A percentile compares a stretch with the other conserved stretches of the same genome.
These are phyloP conservation scores for Astraeus odoratus DNA, from an alignment of 768 basidiomycete genomes.

Conservation along the genomic window DNA sequence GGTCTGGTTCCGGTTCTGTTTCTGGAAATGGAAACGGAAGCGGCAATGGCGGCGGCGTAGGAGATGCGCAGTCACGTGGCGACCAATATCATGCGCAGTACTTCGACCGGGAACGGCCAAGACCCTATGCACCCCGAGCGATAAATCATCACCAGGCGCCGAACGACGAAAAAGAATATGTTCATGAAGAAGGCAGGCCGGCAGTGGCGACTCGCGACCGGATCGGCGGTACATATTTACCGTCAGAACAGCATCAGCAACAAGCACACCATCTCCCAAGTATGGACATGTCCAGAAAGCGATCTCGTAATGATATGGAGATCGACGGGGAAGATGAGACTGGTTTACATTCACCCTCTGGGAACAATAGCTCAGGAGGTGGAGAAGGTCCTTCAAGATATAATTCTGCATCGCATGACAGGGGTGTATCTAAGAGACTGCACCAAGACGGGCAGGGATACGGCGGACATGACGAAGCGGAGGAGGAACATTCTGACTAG, in stretches of 20 bases:
- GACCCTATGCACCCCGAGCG: constrained; percentile 47
- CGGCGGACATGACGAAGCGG: constrained; percentile 25
- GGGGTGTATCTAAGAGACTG: constrained; percentile 49
- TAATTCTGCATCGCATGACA: constrained; percentile 34
- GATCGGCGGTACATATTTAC: constrained; percentile 27
- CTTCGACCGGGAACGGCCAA: constrained; percentile 43
- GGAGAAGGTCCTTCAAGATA: constrained; percentile 29
- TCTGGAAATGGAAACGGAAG: constrained; percentile 18
- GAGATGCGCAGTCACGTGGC: constrained; percentile 44
- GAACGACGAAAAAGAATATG: constrained; percentile 45
- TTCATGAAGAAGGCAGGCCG: constrained; percentile 47
- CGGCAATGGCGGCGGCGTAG: constrained; percentile 15
- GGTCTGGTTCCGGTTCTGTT: constrained; percentile 45
- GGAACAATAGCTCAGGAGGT: constrained; percentile 20
- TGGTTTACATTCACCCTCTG: constrained; percentile 22
- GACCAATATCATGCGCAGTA: constrained; percentile 42
- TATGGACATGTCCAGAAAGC: constrained; percentile 46
- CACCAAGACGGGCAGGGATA: constrained; percentile 39
- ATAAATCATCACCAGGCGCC: constrained; percentile 32
- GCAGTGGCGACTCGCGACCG: constrained; percentile 28
- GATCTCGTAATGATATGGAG: constrained; percentile 59
- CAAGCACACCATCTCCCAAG: constrained; percentile 26
- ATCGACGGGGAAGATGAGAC: constrained; percentile 49
- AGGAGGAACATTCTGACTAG: constrained; percentile 26
- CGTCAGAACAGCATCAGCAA: constrained; percentile 22